Conservation (phyloP, 2,329 filamentous ascomycete genomes). For the Neocucurbitaria cava region DNA sequence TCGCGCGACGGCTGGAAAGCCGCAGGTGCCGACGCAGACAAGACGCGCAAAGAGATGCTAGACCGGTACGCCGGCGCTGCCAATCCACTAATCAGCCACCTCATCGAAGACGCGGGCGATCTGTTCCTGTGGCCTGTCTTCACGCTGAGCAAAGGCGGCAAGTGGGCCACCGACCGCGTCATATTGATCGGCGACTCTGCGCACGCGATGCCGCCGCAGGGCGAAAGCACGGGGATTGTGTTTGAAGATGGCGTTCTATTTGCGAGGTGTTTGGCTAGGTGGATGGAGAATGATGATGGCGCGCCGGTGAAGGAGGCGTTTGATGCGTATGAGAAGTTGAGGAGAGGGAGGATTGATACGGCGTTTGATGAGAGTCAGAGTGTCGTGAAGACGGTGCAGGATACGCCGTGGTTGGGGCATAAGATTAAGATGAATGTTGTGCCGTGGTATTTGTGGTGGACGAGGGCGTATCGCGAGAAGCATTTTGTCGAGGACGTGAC, state of each 20-base stretch:
- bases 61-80: constrained; percentile 50
- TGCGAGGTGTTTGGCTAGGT: constrained; percentile 52
- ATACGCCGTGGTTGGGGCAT: constrained; percentile 55
- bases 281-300: constrained; percentile 47
- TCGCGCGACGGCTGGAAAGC: constrained; percentile 56
- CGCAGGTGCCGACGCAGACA: constrained; percentile 52
- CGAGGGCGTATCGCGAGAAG: constrained; percentile 48
- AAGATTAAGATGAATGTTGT: constrained; percentile 54
- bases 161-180: constrained; percentile 53
- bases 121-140: constrained; percentile 35
- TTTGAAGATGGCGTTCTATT: constrained; percentile 62
- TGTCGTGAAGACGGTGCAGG: constrained; percentile 54
- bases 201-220: constrained; percentile 60
- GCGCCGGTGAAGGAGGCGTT: constrained; percentile 54
- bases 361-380: constrained; percentile 57
- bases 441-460: constrained; percentile 58
- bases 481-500: constrained; percentile 57
- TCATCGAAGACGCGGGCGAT: constrained; percentile 46
- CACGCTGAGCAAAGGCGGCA: constrained; percentile 52
- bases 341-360: constrained; percentile 53
- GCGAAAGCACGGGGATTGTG: constrained; percentile 59
- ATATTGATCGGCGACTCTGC: constrained; percentile 57
- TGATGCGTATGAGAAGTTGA: constrained; percentile 56
- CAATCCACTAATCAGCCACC: constrained; percentile 43
- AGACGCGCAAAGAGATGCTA: constrained; percentile 51